Conservation (phyloP, 1,139 yeast species). For the Komagataea norvegica region DNA sequence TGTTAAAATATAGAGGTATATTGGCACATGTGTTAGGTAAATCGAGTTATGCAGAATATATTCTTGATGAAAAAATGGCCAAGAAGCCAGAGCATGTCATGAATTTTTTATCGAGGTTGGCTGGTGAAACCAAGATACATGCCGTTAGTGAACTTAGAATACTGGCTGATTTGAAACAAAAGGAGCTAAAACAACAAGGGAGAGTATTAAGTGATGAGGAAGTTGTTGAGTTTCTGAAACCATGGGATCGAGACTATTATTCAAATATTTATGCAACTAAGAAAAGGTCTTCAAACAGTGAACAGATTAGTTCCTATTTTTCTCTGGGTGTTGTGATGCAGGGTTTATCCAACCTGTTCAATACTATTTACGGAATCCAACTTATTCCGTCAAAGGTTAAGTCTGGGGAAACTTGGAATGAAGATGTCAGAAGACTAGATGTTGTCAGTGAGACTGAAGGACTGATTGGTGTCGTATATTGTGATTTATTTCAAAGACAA, state of each 20-base stretch:
- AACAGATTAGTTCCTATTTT: slow-evolving; percentile 55
- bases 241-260: slow-evolving; percentile 91
- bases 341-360: slow-evolving; percentile 72
- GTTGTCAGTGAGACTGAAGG: slow-evolving; percentile 62
- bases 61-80: slow-evolving; percentile 88
- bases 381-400: slow-evolving; percentile 61
- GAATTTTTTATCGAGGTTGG: slow-evolving; percentile 59
- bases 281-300: slow-evolving; percentile 33
- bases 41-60: slow-evolving; percentile 71
- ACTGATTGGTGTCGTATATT: slow-evolving; percentile 57
- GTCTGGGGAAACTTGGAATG: slow-evolving; percentile 85
- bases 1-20: slow-evolving; percentile 63
- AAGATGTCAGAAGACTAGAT: slow-evolving; percentile 78
- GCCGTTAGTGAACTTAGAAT: slow-evolving; percentile 56
- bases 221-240: slow-evolving; percentile 49
- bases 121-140: slow-evolving; percentile 45
- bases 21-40: slow-evolving; percentile 75
- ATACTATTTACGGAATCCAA: slow-evolving; percentile 67
- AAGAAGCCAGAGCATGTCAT: slow-evolving; percentile 71
- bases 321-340: slow-evolving; percentile 85
- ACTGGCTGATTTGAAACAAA: slow-evolving; percentile 38
- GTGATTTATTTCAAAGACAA: slow-evolving; percentile 58
- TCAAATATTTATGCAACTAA: slow-evolving; percentile 36
- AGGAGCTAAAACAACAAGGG: slow-evolving; percentile 24
- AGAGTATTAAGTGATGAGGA: slow-evolving; percentile 33